phyloP scores from a whole-genome alignment of 257 asterid genomes.

The Lycium ferocissimum region DNA sequence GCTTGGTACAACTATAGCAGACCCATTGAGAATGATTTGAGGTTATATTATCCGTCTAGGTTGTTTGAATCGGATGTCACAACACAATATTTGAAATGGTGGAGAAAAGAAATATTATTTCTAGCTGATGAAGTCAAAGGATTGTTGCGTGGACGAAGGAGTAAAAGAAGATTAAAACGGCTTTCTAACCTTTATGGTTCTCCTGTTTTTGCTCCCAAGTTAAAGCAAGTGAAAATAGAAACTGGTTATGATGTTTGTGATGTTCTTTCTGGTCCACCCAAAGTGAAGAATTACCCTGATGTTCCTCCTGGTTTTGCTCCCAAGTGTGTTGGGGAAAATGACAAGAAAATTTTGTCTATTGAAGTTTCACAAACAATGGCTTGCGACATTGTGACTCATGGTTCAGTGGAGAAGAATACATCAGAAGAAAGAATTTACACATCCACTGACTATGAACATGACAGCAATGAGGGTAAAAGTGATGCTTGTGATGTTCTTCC shows the following conservation, averaged over 20 bases:
- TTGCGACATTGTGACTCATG: background rate
- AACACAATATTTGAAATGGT: conserved; percentile 43
- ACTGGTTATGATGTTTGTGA: background rate
- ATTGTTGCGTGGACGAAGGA: conserved; percentile 30
- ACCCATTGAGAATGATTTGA: conserved; percentile 12
- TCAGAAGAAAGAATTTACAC: background rate
- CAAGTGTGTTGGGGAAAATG: background rate
- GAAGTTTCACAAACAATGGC: background rate
- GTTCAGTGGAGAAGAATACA: background rate
- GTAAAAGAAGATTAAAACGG: conserved; percentile 19
- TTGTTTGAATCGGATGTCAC: conserved; percentile 42
- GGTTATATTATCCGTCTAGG: conserved; percentile 40
- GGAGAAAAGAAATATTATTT: conserved; percentile 40
- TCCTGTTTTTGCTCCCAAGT: background rate
- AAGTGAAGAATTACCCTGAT: background rate
- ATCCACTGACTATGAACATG: background rate
- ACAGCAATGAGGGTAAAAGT: background rate
- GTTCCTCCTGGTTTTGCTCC: conserved; percentile 39
- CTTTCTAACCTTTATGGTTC: background rate
- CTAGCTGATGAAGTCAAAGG: conserved; percentile 30
- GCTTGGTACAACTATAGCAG: conserved; percentile 34
- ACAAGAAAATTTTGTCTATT: background rate
- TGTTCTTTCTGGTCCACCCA: conserved; percentile 31
- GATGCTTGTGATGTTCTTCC: conserved; percentile 12
- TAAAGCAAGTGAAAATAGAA: background rate